These are phyloP conservation scores for Neurospora pannonica DNA, from an alignment of 495 filamentous ascomycete genomes.

Conservation along the genomic window DNA sequence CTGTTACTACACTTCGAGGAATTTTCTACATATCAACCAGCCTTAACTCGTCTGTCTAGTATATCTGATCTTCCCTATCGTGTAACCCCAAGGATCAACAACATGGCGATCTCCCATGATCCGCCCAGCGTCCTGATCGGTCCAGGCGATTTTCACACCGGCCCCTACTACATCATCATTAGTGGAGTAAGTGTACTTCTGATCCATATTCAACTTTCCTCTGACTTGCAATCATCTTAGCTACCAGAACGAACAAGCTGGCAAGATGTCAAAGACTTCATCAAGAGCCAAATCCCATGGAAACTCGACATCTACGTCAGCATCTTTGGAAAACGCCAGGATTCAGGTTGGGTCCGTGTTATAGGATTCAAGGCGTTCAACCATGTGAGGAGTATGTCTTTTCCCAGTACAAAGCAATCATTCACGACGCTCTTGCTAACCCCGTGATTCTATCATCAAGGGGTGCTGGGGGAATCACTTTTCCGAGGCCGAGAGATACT, in stretches of 20 bases:
- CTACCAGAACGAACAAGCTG: not conserved
- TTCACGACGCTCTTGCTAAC: not conserved
- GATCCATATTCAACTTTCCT: not conserved
- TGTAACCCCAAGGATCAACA: not conserved
- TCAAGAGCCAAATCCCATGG: not conserved
- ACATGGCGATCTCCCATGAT: not conserved
- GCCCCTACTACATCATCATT: slow-evolving; percentile 8
- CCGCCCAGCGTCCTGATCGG: not conserved
- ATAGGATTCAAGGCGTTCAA: slow-evolving; percentile 1
- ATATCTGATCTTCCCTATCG: not conserved
- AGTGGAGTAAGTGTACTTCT: not conserved
- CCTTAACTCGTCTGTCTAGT: not conserved
- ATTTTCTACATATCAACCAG: not conserved
- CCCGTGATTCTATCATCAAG: not conserved
- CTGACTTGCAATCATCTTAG: not conserved
- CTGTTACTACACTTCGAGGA: not conserved
- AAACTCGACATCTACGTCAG: slow-evolving; percentile 4
- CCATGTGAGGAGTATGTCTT: slow-evolving; percentile 1
- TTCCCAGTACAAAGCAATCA: too few relatives aligned
- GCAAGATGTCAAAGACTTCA: slow-evolving; percentile 3
- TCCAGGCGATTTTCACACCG: not conserved
- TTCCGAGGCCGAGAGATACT: slow-evolving; percentile 2
- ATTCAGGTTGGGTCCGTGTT: slow-evolving; percentile 9
- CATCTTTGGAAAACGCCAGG: not conserved
- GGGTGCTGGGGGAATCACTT: not conserved